phyloP scores from a whole-genome alignment of 768 basidiomycete species.

The Suillus occidentalis region DNA sequence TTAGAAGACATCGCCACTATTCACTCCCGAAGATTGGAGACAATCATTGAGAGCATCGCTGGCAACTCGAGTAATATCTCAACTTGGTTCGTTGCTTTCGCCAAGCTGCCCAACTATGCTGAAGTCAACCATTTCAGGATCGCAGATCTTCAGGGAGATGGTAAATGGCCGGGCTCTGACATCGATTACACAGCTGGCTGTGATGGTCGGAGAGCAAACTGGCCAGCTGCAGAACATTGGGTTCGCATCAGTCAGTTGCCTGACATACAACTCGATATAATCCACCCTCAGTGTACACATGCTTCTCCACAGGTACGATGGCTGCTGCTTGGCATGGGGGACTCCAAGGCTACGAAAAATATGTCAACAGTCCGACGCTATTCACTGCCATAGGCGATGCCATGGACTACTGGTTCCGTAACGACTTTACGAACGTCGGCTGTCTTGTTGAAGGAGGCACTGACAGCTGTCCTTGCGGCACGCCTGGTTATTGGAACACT shows the following conservation, averaged over 20 bases:
- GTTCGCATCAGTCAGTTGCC: conserved; percentile 44
- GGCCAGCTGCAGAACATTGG: conserved; percentile 68
- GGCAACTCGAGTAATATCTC: conserved; percentile 28
- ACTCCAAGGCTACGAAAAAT: conserved; percentile 39
- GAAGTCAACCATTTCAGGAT: conserved; percentile 36
- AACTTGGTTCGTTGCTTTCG: conserved; percentile 18
- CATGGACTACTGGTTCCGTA: conserved; percentile 64
- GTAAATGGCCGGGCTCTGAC: conserved; percentile 55
- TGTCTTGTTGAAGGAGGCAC: conserved; percentile 60
- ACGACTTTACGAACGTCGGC: conserved; percentile 52
- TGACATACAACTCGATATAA: neutral
- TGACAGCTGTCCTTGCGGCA: conserved; percentile 52
- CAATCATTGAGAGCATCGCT: conserved; percentile 42
- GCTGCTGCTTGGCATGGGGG: conserved; percentile 60
- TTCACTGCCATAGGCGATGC: conserved; percentile 44
- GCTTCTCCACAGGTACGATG: conserved; percentile 43
- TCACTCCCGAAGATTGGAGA: conserved; percentile 38
- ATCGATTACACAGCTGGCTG: conserved; percentile 68
- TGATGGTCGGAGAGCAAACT: conserved; percentile 60
- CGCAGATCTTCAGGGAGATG: conserved; percentile 44
- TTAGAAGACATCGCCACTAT: conserved; percentile 35
- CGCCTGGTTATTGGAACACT: conserved; percentile 55
- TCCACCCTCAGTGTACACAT: neutral
- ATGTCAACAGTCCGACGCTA: conserved; percentile 41
- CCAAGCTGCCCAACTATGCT: neutral